Percentiles rank a stretch among this genome's conserved stretches.
These are phyloP conservation scores for Tephrocybe sp. DNA, from an alignment of 768 basidiomycete species.

Conservation along the genomic window DNA sequence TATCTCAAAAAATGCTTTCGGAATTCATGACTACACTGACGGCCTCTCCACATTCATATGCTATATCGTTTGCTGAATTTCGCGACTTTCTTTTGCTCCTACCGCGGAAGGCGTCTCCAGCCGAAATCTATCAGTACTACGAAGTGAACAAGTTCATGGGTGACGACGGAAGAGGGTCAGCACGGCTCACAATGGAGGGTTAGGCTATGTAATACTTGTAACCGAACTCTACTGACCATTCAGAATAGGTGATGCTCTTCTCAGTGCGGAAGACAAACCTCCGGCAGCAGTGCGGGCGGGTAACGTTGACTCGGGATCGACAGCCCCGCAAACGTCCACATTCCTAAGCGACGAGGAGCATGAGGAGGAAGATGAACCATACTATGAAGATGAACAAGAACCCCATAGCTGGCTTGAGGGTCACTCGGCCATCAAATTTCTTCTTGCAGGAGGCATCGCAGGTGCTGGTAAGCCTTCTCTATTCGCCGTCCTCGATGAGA, in stretches of 20 bases:
- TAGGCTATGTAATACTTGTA: too few relatives aligned
- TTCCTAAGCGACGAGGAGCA: slow-evolving; percentile 36
- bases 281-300: slow-evolving; percentile 27
- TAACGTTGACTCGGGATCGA: slow-evolving; percentile 13
- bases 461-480: slow-evolving; percentile 73
- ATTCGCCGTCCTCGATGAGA: slow-evolving; percentile 42
- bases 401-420: slow-evolving; percentile 63
- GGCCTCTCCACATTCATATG: slow-evolving; percentile 63
- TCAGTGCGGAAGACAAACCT: slow-evolving; percentile 75
- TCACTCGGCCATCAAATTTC: slow-evolving; percentile 80
- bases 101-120: slow-evolving; percentile 76
- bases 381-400: slow-evolving; percentile 60
- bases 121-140: slow-evolving; percentile 87
- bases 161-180: slow-evolving; percentile 76
- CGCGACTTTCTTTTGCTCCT: slow-evolving; percentile 87
- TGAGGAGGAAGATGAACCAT: slow-evolving; percentile 44
- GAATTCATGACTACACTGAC: slow-evolving; percentile 85
- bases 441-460: slow-evolving; percentile 91
- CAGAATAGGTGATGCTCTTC: slow-evolving; percentile 68
- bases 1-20: slow-evolving; percentile 65
- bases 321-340: slow-evolving; percentile 6
- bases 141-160: slow-evolving; percentile 66
- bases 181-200: slow-evolving; percentile 91
- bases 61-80: slow-evolving; percentile 81
- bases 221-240: too few relatives aligned